Evolutionary conservation across 495 filamentous ascomycete species (phyloP).

Genomic region (Penicillium goetzii): DNA sequence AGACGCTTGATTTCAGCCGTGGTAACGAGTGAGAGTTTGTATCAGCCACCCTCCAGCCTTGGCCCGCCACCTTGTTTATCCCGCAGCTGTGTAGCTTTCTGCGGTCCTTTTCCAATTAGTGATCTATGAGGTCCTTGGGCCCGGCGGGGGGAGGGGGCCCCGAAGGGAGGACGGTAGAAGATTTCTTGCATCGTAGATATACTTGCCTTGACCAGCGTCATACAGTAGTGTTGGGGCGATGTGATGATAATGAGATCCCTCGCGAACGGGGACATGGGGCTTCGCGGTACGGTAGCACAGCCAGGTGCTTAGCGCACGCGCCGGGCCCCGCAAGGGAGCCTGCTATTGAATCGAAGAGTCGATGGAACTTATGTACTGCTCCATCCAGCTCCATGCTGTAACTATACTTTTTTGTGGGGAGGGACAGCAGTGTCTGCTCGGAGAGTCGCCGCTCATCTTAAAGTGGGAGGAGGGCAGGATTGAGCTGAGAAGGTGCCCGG

Average conservation of each 20-base stretch:
- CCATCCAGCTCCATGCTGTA: neutral
- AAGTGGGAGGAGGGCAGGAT: neutral
- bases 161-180: neutral
- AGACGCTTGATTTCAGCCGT: neutral
- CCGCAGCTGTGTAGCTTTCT: neutral
- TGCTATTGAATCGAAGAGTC: conserved; percentile 3
- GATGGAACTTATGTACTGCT: neutral
- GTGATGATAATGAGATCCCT: neutral
- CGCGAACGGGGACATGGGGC: conserved; percentile 7
- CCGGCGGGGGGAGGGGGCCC: neutral
- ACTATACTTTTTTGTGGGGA: neutral
- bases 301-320: conserved; percentile 14
- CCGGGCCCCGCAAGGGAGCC: conserved; percentile 16
- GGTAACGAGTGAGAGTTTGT: neutral
- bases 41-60: conserved; percentile 6
- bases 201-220: neutral
- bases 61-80: conserved; percentile 5
- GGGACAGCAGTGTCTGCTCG: conserved; percentile 1
- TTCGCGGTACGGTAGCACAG: neutral
- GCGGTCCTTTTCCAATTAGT: neutral
- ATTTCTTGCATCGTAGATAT: neutral
- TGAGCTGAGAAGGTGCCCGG: neutral
- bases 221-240: conserved; percentile 1
- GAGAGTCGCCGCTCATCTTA: conserved; percentile 1
- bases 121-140: neutral